phyloP scores from a whole-genome alignment of 1,284 basidiomycete species.

The Cryptococcus amylolentus region DNA sequence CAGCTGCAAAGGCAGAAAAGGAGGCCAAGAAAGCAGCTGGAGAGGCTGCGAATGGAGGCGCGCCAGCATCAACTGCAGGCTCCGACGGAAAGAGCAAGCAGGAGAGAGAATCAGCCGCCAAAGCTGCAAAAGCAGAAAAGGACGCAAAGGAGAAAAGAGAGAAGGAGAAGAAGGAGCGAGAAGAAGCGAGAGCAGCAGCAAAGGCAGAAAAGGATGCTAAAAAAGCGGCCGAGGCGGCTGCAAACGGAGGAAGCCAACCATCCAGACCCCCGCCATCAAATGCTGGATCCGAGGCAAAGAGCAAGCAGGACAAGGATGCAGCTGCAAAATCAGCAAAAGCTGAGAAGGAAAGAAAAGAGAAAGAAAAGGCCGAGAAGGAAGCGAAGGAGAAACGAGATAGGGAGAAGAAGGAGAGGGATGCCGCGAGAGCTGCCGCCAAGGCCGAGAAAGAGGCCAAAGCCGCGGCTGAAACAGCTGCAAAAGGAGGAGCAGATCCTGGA shows the following conservation, averaged over 20 bases:
- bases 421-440: background rate
- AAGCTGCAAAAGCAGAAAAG: background rate
- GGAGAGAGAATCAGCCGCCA: background rate
- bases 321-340: background rate
- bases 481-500: background rate
- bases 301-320: background rate
- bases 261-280: background rate
- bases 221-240: background rate
- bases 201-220: background rate
- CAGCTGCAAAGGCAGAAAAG: background rate
- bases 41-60: background rate
- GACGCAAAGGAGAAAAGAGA: background rate
- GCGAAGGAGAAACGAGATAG: background rate
- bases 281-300: background rate
- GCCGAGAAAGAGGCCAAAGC: constrained; percentile 5
- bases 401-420: constrained; percentile 5
- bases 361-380: background rate
- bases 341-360: background rate
- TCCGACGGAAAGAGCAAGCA: background rate
- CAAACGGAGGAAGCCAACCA: background rate
- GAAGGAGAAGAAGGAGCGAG: background rate
- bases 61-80: background rate
- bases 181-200: background rate
- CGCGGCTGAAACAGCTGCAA: background rate
- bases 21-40: background rate